Percentiles rank a stretch among this genome's conserved stretches.
Evolutionary conservation across 73 alveolate species (phyloP).

Genomic region (Tetrahymena elliotti): DNA sequence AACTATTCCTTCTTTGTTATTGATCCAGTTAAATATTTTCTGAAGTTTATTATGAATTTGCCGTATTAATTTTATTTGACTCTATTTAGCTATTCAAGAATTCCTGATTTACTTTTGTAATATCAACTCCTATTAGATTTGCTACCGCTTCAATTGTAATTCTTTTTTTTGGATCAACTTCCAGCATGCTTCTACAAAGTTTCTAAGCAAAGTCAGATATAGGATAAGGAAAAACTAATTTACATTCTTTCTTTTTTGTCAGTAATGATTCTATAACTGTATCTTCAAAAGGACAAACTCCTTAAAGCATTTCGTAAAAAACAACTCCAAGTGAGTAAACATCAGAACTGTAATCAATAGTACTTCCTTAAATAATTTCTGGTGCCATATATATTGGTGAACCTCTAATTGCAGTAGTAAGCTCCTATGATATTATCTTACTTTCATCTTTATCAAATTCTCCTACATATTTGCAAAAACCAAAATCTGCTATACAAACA

Average conservation of each 20-base stretch:
- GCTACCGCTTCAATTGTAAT: neutral
- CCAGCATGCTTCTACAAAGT: conserved; percentile 20
- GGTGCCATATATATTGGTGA: conserved; percentile 55
- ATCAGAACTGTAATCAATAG: conserved; percentile 30
- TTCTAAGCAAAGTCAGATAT: conserved; percentile 2
- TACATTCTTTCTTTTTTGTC: conserved; percentile 3
- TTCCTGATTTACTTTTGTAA: neutral
- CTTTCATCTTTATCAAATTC: neutral
- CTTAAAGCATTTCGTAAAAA: conserved; percentile 40
- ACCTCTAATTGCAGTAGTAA: conserved; percentile 32
- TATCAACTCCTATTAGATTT: neutral
- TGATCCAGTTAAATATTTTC: neutral
- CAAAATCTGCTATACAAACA: conserved; percentile 36
- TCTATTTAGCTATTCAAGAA: neutral
- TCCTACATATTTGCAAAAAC: conserved; percentile 29
- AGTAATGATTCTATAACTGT: conserved; percentile 10
- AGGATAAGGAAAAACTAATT: neutral
- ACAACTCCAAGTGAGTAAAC: conserved; percentile 46
- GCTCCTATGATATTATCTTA: conserved; percentile 7
- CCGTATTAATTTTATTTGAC: neutral
- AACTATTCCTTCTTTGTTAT: neutral
- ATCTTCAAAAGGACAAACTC: conserved; percentile 44
- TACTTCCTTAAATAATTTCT: conserved; percentile 32
- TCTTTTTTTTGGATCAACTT: conserved; percentile 32
- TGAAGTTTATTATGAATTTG: neutral